A percentile compares a stretch with the other conserved stretches of the same genome.
Conservation (phyloP, 2,329 filamentous ascomycete genomes). For the Penicillium thymicola region DNA sequence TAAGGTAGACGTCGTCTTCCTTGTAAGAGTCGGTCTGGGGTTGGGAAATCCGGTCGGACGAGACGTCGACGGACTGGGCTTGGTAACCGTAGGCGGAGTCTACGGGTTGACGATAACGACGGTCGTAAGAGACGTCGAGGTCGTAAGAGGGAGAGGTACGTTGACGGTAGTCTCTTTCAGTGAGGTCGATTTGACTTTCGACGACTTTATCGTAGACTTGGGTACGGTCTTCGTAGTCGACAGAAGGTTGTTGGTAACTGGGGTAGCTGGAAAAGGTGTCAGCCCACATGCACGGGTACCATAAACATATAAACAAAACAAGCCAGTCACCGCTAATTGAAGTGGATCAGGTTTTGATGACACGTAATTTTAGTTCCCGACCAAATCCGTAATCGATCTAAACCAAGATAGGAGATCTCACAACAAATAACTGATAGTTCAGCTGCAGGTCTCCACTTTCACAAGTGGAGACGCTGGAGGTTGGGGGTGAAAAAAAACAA, state of each 20-base stretch:
- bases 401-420: constrained; percentile 24
- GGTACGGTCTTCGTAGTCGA: constrained; percentile 46
- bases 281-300: constrained; percentile 19
- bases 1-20: constrained; percentile 33
- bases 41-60: constrained; percentile 31
- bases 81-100: constrained; percentile 24
- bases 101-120: constrained; percentile 30
- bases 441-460: constrained; percentile 13
- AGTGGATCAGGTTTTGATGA: constrained; percentile 22
- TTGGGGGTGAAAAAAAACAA: background rate
- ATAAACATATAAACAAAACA: constrained; percentile 28
- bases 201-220: constrained; percentile 42
- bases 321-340: constrained; percentile 27
- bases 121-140: constrained; percentile 43
- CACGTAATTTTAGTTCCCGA: constrained; percentile 26
- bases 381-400: constrained; percentile 20
- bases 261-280: constrained; percentile 49
- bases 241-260: constrained; percentile 49
- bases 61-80: constrained; percentile 25
- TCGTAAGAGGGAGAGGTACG: constrained; percentile 54
- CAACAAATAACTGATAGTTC: constrained; percentile 15
- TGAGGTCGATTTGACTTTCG: constrained; percentile 51
- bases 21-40: constrained; percentile 33
- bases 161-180: constrained; percentile 65
- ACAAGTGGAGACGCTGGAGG: constrained; percentile 2